Conservation (phyloP, 2,329 filamentous ascomycete species). For the Phaeosphaeriaceae sp. region DNA sequence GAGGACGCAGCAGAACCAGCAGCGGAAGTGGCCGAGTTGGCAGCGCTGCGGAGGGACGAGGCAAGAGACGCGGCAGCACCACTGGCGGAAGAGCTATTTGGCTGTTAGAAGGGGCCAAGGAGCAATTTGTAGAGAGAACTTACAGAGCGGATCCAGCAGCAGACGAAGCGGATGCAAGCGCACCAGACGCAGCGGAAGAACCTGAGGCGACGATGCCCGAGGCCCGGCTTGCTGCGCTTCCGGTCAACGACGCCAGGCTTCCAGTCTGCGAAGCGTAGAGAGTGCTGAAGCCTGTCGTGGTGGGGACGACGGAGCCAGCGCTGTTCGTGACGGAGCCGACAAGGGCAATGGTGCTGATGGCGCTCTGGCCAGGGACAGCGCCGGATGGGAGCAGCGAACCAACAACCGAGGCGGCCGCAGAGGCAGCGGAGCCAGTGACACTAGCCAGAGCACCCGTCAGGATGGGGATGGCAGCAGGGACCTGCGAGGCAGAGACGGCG, state of each 20-base stretch:
- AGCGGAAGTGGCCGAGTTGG: slow-evolving; percentile 20
- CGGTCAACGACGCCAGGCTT: slow-evolving; percentile 15
- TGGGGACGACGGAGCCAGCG: slow-evolving; percentile 25
- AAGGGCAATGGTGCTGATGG: slow-evolving; percentile 26
- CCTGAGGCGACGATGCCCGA: slow-evolving; percentile 18
- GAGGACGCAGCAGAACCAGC: slow-evolving; percentile 14
- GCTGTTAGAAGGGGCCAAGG: not conserved
- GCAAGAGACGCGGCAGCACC: slow-evolving; percentile 1
- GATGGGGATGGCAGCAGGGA: slow-evolving; percentile 21
- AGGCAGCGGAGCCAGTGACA: slow-evolving; percentile 4
- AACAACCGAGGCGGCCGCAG: slow-evolving; percentile 7
- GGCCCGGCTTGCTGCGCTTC: slow-evolving; percentile 13
- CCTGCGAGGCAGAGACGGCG: slow-evolving; percentile 18
- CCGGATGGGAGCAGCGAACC: slow-evolving; percentile 5
- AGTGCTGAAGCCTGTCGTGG: slow-evolving; percentile 34
- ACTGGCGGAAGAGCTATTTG: slow-evolving; percentile 13
- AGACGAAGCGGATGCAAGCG: slow-evolving; percentile 12
- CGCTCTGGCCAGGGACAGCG: slow-evolving; percentile 16
- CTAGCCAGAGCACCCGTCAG: slow-evolving; percentile 19
- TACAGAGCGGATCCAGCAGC: slow-evolving; percentile 11
- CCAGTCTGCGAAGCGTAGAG: slow-evolving; percentile 19
- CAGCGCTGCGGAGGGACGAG: slow-evolving; percentile 14
- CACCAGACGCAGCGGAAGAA: slow-evolving; percentile 6
- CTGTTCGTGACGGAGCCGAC: slow-evolving; percentile 28
- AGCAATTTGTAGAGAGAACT: not conserved